These are phyloP conservation scores for Marsdenia floribunda DNA, from an alignment of 257 asterid genomes.

Conservation along the genomic window DNA sequence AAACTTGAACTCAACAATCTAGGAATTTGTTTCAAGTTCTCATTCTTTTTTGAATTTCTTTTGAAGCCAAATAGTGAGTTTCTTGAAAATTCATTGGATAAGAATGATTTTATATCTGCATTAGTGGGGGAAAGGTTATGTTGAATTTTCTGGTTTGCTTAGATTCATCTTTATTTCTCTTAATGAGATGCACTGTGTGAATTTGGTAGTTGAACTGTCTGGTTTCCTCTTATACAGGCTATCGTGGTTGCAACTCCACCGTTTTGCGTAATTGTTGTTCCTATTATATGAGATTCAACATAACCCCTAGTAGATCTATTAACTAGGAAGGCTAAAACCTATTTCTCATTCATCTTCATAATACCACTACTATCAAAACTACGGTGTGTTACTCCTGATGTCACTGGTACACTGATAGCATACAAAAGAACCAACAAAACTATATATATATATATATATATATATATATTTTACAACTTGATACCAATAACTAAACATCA, in stretches of 20 bases:
- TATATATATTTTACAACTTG: background rate
- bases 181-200: background rate
- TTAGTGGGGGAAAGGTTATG: background rate
- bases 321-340: background rate
- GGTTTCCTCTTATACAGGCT: slow-evolving; percentile 9
- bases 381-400: slow-evolving; percentile 83
- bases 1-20: background rate
- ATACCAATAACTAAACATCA: background rate
- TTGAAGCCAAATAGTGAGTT: background rate
- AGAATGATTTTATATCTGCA: background rate
- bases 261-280: background rate
- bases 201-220: background rate
- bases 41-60: background rate
- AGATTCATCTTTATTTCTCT: background rate
- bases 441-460: too few relatives aligned
- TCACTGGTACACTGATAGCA: slow-evolving; percentile 92
- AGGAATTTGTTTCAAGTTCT: background rate
- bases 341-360: slow-evolving; percentile 16
- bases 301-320: background rate
- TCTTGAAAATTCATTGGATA: background rate
- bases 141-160: background rate
- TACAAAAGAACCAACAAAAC: slow-evolving; percentile 10
- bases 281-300: background rate
- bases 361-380: slow-evolving; percentile 68
- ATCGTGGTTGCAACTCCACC: background rate